Percentiles rank a stretch among this genome's conserved stretches.
These are phyloP conservation scores for Epichloe bromicola DNA, from an alignment of 2,329 filamentous ascomycete genomes.

Conservation along the genomic window DNA sequence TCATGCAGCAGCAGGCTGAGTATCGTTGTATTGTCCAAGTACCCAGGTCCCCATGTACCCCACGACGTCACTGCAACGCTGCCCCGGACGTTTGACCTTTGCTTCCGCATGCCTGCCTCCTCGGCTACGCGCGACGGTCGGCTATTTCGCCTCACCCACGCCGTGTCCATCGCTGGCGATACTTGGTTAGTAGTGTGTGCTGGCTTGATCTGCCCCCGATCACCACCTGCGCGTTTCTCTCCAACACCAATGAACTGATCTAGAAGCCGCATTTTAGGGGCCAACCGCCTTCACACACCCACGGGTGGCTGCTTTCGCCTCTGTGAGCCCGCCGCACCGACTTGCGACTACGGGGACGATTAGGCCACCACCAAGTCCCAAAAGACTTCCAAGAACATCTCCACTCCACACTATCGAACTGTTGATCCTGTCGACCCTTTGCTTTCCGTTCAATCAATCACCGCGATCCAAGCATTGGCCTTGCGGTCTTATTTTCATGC, in stretches of 20 bases:
- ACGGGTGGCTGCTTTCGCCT: slow-evolving; percentile 14
- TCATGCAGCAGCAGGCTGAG: not conserved
- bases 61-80: not conserved
- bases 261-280: not conserved
- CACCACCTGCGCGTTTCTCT: slow-evolving; percentile 2
- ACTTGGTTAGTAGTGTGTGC: not conserved
- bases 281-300: not conserved
- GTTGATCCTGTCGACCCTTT: slow-evolving; percentile 1
- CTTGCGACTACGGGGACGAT: not conserved
- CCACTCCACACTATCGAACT: slow-evolving; percentile 1
- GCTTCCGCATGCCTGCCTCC: not conserved
- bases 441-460: not conserved
- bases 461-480: slow-evolving; percentile 2
- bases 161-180: not conserved
- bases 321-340: not conserved
- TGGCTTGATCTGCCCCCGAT: not conserved
- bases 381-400: slow-evolving; percentile 3
- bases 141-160: slow-evolving; percentile 1
- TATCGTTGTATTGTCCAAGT: not conserved
- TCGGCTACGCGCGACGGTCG: slow-evolving; percentile 3
- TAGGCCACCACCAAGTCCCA: not conserved
- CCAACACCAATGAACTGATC: not conserved
- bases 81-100: not conserved
- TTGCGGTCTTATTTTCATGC: slow-evolving; percentile 2
- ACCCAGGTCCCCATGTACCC: not conserved